phyloP scores from a whole-genome alignment of 2,329 filamentous ascomycete genomes.

The Botryosphaeria dothidea region DNA sequence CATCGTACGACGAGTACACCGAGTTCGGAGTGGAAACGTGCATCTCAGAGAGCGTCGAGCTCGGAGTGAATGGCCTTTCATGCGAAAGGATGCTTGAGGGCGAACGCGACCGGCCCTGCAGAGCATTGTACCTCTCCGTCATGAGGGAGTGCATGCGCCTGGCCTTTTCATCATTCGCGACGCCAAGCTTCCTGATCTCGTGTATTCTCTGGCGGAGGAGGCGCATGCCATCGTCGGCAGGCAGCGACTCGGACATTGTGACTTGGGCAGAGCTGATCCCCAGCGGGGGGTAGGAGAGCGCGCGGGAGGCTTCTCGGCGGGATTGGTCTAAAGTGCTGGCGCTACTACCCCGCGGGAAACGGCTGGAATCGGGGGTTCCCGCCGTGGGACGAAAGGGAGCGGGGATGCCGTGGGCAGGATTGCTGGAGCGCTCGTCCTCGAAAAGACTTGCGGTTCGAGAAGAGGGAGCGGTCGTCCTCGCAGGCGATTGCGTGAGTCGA shows the following conservation, averaged over 20 bases:
- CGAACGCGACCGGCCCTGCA: slow-evolving; percentile 31
- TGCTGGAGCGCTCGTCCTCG: slow-evolving; percentile 27
- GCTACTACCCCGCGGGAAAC: slow-evolving; percentile 4
- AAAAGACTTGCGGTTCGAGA: slow-evolving; percentile 20
- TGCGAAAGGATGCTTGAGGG: slow-evolving; percentile 40
- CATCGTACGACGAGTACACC: slow-evolving; percentile 33
- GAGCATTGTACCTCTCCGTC: slow-evolving; percentile 47
- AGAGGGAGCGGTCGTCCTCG: slow-evolving; percentile 26
- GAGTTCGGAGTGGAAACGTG: slow-evolving; percentile 38
- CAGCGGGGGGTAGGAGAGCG: background rate
- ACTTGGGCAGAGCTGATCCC: background rate
- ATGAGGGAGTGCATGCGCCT: slow-evolving; percentile 50
- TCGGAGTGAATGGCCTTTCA: slow-evolving; percentile 41
- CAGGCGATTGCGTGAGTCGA: slow-evolving; percentile 24
- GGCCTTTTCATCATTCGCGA: slow-evolving; percentile 52
- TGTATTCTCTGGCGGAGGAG: slow-evolving; percentile 49
- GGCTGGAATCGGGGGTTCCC: slow-evolving; percentile 19
- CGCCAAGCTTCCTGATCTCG: slow-evolving; percentile 45
- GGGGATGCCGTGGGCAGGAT: slow-evolving; percentile 31
- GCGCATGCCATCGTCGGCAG: slow-evolving; percentile 54
- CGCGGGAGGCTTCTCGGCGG: slow-evolving; percentile 12
- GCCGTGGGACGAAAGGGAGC: slow-evolving; percentile 29
- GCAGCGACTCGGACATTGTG: slow-evolving; percentile 36
- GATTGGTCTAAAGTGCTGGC: slow-evolving; percentile 1
- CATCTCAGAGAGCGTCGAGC: slow-evolving; percentile 34